Evolutionary conservation across 768 basidiomycete species (phyloP).

Genomic region (Macrolepiota fuliginosa): DNA sequence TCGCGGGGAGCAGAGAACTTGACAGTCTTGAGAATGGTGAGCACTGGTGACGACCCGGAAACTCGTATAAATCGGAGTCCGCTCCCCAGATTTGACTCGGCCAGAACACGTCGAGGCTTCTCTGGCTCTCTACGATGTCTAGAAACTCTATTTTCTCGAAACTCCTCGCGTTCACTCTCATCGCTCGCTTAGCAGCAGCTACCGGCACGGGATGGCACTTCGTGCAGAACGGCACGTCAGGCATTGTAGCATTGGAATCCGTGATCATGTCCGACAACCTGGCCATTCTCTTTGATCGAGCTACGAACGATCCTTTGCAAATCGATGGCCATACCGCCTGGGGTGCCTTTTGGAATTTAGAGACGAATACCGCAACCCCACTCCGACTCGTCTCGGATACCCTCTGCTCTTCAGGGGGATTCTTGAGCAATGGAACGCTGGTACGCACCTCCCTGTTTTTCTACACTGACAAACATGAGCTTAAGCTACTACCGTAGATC

Average conservation of each 20-base stretch:
- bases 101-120: neutral
- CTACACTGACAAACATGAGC: neutral
- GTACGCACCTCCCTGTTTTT: slow-evolving; percentile 16
- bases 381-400: slow-evolving; percentile 33
- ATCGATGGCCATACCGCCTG: slow-evolving; percentile 43
- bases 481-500: slow-evolving; percentile 15
- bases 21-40: too few relatives aligned
- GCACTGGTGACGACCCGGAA: neutral
- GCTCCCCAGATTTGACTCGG: neutral
- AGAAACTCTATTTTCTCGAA: neutral
- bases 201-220: slow-evolving; percentile 23
- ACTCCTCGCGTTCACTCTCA: neutral
- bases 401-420: slow-evolving; percentile 42
- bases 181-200: neutral
- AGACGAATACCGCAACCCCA: slow-evolving; percentile 34
- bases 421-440: slow-evolving; percentile 41
- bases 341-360: slow-evolving; percentile 42
- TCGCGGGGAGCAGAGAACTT: too few relatives aligned
- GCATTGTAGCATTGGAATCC: slow-evolving; percentile 26
- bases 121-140: neutral
- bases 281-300: slow-evolving; percentile 27
- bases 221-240: slow-evolving; percentile 27
- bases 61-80: neutral
- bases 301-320: slow-evolving; percentile 35
- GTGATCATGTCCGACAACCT: slow-evolving; percentile 27